Evolutionary conservation across 2,329 filamentous ascomycete genomes (phyloP).

Genomic region (Verticillium klebahnii): DNA sequence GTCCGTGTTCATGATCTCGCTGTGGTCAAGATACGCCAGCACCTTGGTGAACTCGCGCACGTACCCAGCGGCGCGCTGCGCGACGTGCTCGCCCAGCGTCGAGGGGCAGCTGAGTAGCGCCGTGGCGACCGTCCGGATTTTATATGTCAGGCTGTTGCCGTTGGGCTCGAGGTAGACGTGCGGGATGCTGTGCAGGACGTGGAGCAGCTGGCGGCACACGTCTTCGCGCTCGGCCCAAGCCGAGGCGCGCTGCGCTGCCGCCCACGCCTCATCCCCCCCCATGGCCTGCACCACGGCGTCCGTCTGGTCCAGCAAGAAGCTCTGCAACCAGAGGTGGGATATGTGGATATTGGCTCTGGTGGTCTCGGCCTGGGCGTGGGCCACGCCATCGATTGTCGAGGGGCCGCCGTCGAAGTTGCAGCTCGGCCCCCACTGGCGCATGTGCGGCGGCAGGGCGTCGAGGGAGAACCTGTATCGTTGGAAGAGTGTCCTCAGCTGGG

Average conservation of each 20-base stretch:
- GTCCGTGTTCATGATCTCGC: conserved; percentile 25
- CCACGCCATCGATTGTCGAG: neutral
- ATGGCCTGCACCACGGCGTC: conserved; percentile 16
- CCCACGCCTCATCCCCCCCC: neutral
- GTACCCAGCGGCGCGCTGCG: conserved; percentile 20
- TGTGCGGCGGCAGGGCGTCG: conserved; percentile 18
- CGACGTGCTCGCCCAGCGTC: conserved; percentile 16
- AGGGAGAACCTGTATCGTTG: conserved; percentile 24
- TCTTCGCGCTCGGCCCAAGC: conserved; percentile 29
- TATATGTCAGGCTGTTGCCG: conserved; percentile 26
- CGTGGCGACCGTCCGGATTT: conserved; percentile 28
- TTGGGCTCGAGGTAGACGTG: conserved; percentile 26
- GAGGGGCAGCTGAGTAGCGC: conserved; percentile 28
- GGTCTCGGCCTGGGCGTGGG: conserved; percentile 16
- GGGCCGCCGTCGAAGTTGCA: neutral
- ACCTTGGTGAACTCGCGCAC: conserved; percentile 24
- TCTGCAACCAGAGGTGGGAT: conserved; percentile 32
- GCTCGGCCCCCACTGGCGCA: conserved; percentile 17
- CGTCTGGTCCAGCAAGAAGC: conserved; percentile 26
- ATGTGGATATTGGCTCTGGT: conserved; percentile 29
- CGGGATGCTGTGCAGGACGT: conserved; percentile 27
- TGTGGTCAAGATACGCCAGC: conserved; percentile 22
- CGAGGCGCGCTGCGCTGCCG: conserved; percentile 3
- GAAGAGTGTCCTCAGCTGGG: conserved; percentile 19
- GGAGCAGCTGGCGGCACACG: conserved; percentile 29